Evolutionary conservation across 805 yeast genomes (phyloP).

Genomic region (Candida stauntonica): DNA sequence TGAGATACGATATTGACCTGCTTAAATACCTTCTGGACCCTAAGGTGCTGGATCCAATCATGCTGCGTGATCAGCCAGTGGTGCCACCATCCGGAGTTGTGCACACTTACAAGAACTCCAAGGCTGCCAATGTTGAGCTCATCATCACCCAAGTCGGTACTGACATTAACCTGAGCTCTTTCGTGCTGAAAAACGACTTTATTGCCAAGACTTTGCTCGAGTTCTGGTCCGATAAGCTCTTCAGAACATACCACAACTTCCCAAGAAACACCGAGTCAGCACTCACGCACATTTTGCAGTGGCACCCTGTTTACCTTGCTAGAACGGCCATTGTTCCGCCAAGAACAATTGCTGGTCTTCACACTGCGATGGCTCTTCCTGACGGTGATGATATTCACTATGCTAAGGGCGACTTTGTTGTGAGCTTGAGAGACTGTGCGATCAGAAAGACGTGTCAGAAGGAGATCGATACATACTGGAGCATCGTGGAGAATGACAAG

Average conservation of each 20-base stretch:
- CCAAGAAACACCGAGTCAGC: conserved; percentile 59
- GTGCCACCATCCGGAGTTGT: conserved; percentile 64
- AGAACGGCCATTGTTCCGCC: conserved; percentile 71
- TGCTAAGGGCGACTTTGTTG: conserved; percentile 63
- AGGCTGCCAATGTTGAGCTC: conserved; percentile 50
- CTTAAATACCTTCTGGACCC: conserved; percentile 55
- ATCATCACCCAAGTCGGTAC: conserved; percentile 66
- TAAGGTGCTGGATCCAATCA: conserved; percentile 55
- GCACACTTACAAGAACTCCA: conserved; percentile 59
- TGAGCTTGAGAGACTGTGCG: conserved; percentile 55
- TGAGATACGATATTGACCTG: conserved; percentile 63
- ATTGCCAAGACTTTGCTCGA: conserved; percentile 70
- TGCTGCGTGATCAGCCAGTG: conserved; percentile 68
- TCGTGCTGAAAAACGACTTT: conserved; percentile 60
- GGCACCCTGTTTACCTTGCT: conserved; percentile 85
- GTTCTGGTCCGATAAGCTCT: conserved; percentile 70
- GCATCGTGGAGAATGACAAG: conserved; percentile 11
- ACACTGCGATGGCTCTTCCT: conserved; percentile 33
- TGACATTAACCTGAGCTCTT: conserved; percentile 64
- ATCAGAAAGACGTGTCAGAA: conserved; percentile 47
- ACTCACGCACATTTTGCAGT: conserved; percentile 81
- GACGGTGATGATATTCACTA: conserved; percentile 49
- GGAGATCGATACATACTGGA: conserved; percentile 38
- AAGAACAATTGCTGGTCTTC: conserved; percentile 47
- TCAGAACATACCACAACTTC: conserved; percentile 59